Conservation (phyloP, 2,329 filamentous ascomycete species). For the Amesomyces nigricolor region DNA sequence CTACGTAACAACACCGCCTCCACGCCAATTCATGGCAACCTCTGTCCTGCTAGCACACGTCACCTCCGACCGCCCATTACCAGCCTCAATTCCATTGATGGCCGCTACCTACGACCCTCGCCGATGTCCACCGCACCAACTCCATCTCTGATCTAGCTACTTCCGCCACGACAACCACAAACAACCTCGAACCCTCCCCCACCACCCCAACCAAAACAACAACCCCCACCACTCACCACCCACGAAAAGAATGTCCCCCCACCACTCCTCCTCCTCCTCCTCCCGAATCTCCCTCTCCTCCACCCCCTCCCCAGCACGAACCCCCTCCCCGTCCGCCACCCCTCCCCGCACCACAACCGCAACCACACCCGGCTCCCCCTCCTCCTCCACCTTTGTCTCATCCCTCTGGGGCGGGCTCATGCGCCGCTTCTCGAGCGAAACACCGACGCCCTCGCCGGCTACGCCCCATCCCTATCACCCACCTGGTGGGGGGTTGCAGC, state of each 20-base stretch:
- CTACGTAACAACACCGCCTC: not conserved
- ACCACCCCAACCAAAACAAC: not conserved
- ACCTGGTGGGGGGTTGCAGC: not conserved
- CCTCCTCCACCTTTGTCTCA: conserved; percentile 31
- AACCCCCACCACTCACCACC: not conserved
- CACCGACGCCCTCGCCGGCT: conserved; percentile 21
- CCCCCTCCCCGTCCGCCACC: conserved; percentile 26
- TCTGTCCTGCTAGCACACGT: not conserved
- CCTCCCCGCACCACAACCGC: conserved; percentile 28
- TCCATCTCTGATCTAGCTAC: not conserved
- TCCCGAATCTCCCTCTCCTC: conserved; percentile 13
- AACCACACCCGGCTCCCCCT: conserved; percentile 19
- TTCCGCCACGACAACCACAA: not conserved
- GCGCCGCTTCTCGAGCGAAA: conserved; percentile 57
- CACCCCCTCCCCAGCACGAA: conserved; percentile 17
- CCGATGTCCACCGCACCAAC: not conserved
- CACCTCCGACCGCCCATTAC: not conserved
- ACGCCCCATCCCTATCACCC: conserved; percentile 3
- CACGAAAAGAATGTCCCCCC: not conserved
- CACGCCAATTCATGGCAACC: conserved; percentile 7
- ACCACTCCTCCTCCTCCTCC: conserved; percentile 16
- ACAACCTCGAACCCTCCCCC: not conserved
- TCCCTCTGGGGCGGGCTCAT: conserved; percentile 57
- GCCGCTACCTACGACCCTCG: not conserved
- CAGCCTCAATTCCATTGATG: conserved; percentile 4